Percentiles rank a stretch among this genome's conserved stretches.
Conservation (phyloP, 768 basidiomycete genomes). For the Termitomyces sp. region DNA sequence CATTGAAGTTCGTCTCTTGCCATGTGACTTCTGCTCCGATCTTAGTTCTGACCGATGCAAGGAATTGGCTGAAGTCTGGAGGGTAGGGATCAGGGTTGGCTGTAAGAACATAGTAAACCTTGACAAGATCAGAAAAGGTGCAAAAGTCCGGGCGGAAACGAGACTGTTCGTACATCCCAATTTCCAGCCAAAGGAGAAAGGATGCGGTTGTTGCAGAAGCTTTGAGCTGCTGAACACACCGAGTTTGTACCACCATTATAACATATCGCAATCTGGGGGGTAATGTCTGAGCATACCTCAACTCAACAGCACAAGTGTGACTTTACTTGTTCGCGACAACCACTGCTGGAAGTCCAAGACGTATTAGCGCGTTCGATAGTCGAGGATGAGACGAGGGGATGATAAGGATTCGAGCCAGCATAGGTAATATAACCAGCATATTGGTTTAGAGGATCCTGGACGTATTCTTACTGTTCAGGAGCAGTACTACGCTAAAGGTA, state of each 20-base stretch:
- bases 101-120: slow-evolving; percentile 47
- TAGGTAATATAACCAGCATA: slow-evolving; percentile 57
- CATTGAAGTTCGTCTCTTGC: slow-evolving; percentile 32
- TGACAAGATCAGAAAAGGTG: background rate
- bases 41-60: slow-evolving; percentile 23
- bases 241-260: slow-evolving; percentile 40
- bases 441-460: slow-evolving; percentile 41
- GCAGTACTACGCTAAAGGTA: background rate
- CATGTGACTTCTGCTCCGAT: slow-evolving; percentile 43
- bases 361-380: slow-evolving; percentile 36
- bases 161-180: slow-evolving; percentile 37
- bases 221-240: slow-evolving; percentile 53
- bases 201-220: slow-evolving; percentile 53
- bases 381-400: slow-evolving; percentile 41
- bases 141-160: background rate
- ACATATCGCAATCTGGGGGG: slow-evolving; percentile 46
- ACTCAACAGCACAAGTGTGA: background rate
- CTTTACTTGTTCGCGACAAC: slow-evolving; percentile 45
- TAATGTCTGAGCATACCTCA: background rate
- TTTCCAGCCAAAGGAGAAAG: slow-evolving; percentile 48
- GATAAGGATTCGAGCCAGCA: slow-evolving; percentile 51
- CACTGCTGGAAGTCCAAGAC: slow-evolving; percentile 34
- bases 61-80: slow-evolving; percentile 30
- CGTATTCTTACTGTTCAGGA: background rate
- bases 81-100: slow-evolving; percentile 46